phyloP scores from a whole-genome alignment of 345 rosid species.

The Boechera retrofracta region DNA sequence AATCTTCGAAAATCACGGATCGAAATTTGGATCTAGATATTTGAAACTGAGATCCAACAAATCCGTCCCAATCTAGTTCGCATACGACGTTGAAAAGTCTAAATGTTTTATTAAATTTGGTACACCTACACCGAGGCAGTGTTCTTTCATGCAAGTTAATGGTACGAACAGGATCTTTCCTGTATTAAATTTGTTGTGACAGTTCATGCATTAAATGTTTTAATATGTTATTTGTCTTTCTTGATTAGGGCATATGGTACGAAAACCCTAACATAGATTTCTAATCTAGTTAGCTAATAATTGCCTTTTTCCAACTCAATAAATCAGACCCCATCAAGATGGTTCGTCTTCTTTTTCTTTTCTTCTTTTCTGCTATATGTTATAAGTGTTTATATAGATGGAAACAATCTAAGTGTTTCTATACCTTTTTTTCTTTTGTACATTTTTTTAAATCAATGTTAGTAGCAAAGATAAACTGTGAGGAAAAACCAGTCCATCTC shows the following conservation, averaged over 20 bases:
- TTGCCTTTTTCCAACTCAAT: background rate
- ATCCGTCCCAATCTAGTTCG: background rate
- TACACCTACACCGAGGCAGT: background rate
- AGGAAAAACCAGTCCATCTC: background rate
- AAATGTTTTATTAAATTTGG: constrained; percentile 1
- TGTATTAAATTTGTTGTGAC: constrained; percentile 8
- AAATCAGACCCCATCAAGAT: background rate
- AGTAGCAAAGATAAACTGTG: background rate
- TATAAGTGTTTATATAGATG: background rate
- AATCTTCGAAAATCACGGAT: background rate
- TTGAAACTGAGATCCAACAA: background rate
- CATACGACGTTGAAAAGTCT: background rate
- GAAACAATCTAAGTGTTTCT: background rate
- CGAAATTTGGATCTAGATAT: background rate
- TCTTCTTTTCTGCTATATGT: background rate
- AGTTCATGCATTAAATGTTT: constrained; percentile 5
- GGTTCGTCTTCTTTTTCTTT: background rate
- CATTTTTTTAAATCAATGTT: background rate
- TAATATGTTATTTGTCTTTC: background rate
- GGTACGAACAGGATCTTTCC: background rate
- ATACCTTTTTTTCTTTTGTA: too few relatives aligned
- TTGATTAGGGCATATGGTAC: background rate
- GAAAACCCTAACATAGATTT: background rate
- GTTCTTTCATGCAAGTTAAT: constrained; percentile 15
- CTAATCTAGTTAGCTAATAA: background rate